Conservation (phyloP, 1,139 yeast genomes). For the Yamadazyma friedrichii region DNA sequence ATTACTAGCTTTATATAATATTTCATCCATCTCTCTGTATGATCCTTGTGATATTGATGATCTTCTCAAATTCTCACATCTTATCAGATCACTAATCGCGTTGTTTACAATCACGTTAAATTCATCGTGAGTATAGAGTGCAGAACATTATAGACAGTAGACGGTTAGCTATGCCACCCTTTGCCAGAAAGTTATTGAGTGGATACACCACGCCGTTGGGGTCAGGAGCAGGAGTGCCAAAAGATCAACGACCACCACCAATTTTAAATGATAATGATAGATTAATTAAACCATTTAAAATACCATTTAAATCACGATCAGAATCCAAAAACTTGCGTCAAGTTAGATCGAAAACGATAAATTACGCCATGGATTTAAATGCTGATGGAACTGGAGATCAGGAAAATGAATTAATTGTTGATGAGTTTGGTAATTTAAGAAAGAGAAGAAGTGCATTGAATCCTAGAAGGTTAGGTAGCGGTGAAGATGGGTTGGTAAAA, state of each 20-base stretch:
- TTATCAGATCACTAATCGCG: conserved; percentile 5
- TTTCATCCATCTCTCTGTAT: conserved; percentile 33
- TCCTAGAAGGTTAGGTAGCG: conserved; percentile 38
- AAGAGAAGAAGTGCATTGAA: conserved; percentile 51
- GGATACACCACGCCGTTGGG: conserved; percentile 46
- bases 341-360: conserved; percentile 27
- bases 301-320: conserved; percentile 35
- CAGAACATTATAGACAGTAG: too few relatives aligned
- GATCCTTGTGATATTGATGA: neutral
- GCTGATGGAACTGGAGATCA: conserved; percentile 18
- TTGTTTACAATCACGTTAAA: conserved; percentile 7
- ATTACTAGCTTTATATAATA: conserved; percentile 60
- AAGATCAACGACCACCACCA: conserved; percentile 39
- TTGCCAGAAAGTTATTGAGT: conserved; percentile 37
- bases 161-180: conserved; percentile 9
- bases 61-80: neutral
- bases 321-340: conserved; percentile 20
- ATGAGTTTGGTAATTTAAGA: conserved; percentile 26
- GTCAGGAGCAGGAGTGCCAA: conserved; percentile 46
- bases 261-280: conserved; percentile 36
- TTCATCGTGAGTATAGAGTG: too few relatives aligned
- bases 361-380: conserved; percentile 21
- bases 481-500: conserved; percentile 33
- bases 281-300: conserved; percentile 40
- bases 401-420: conserved; percentile 20